Evolutionary conservation across 495 filamentous ascomycete genomes (phyloP), one percentile per base, ranked within the genome.

Genomic region (Hypoxylon fragiforme): DNA sequence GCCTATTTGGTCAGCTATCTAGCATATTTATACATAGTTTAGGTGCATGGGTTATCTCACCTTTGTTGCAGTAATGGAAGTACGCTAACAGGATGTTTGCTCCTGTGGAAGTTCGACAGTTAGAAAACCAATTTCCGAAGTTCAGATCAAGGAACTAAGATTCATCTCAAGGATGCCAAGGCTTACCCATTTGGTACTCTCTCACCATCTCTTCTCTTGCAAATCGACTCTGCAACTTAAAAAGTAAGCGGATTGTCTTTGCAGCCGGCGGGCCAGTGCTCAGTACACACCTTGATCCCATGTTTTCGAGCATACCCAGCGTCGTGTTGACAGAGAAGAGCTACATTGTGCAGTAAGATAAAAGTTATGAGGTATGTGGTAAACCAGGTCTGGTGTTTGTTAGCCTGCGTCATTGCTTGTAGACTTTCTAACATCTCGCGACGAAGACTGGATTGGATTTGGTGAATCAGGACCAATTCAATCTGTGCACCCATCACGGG

Each of bases 401-500:
- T 81, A 15, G 76, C 75, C 40, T 78, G 72, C n/a, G 77, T 78
- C 55, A 83, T 79, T 43, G 75, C 73, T 50, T 83, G 78, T 21
- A 84, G 68, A 34, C 75, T 74, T 36, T 82, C 77, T n/a, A 84
- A 66, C 36, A 81, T 70, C 53, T 73, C 74, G 26, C 76, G 76
- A 5, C 79, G 76, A 36, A 82, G 70, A 20, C 73, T 76, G n/a
- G 77, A 68, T 38, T 80, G 78, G 30, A 83, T 74, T 43, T 79
- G 74, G 49, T 81, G 76, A 35, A 83, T 82, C 24, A 82, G 67
- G 24, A 84, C 71, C 50, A 77, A 71, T 44, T 83, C 80, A 16
- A 84, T 74, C 52, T 84, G 81, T 20, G 79, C 80, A 24, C 79
- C 79, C 77, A 84, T 79, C 22, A 84, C 78, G 2, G 81, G 81